Conservation (phyloP, 2,329 filamentous ascomycete species). For the Penicillium sp. region DNA sequence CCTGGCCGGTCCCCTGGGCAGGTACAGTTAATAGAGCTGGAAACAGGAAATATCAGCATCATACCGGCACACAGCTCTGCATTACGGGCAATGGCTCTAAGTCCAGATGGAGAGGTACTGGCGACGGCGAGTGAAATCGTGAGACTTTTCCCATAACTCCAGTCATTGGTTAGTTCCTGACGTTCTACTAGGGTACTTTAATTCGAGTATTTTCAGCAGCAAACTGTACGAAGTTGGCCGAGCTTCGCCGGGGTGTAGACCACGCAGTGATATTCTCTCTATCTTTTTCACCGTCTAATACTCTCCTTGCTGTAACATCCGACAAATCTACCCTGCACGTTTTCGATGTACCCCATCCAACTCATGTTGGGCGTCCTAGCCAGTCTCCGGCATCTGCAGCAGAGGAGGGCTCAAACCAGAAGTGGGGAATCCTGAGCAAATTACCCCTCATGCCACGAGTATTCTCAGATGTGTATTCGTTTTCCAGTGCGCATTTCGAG, state of each 20-base stretch:
- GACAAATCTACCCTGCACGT: conserved; percentile 96
- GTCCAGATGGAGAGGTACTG: conserved; percentile 73
- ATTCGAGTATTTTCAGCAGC: conserved; percentile 80
- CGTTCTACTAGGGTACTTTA: conserved; percentile 66
- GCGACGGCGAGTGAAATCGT: conserved; percentile 86
- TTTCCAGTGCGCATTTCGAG: conserved; percentile 76
- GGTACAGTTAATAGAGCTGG: conserved; percentile 79
- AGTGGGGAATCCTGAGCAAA: conserved; percentile 82
- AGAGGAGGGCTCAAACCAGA: conserved; percentile 60
- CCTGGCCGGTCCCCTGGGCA: conserved; percentile 86
- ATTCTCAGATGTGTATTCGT: conserved; percentile 88
- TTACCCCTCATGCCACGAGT: conserved; percentile 81
- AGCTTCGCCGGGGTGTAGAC: conserved; percentile 86
- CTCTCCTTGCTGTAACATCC: conserved; percentile 83
- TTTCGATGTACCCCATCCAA: conserved; percentile 71
- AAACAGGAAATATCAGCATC: conserved; percentile 81
- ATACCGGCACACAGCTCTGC: conserved; percentile 84
- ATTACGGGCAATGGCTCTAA: conserved; percentile 76
- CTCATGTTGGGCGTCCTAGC: conserved; percentile 33
- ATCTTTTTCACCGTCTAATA: conserved; percentile 78
- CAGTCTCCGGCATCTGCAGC: conserved; percentile 33
- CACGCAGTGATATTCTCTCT: conserved; percentile 83
- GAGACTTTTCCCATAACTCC: conserved; percentile 19
- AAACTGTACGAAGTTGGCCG: conserved; percentile 76
- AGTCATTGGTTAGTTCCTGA: neutral